Evolutionary conservation across 2,329 filamentous ascomycete genomes (phyloP).

Genomic region (Hymenoscyphus fraxineus): DNA sequence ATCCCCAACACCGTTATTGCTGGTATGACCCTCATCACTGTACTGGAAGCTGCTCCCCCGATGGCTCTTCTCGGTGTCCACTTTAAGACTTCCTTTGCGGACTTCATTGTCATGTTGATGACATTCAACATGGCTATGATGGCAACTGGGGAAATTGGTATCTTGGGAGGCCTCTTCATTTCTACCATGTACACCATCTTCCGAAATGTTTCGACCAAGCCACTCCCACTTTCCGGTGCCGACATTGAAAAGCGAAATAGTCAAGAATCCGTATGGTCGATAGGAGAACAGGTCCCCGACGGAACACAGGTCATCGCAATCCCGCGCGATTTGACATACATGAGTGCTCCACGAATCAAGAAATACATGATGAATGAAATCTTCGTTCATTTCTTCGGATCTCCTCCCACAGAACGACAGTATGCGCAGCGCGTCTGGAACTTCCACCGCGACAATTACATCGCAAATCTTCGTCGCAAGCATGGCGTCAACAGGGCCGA

Average conservation of each 20-base stretch:
- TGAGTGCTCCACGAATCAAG: slow-evolving; percentile 21
- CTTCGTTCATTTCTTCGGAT: slow-evolving; percentile 15
- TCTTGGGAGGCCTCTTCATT: slow-evolving; percentile 16
- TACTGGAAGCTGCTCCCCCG: slow-evolving; percentile 19
- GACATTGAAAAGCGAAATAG: slow-evolving; percentile 20
- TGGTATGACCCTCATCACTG: slow-evolving; percentile 48
- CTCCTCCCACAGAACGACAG: background rate
- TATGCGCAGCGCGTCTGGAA: slow-evolving; percentile 15
- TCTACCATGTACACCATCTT: slow-evolving; percentile 21
- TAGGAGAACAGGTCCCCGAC: slow-evolving; percentile 16
- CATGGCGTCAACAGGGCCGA: slow-evolving; percentile 14
- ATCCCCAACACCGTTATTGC: slow-evolving; percentile 61
- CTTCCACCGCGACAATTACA: slow-evolving; percentile 16
- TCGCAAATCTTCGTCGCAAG: slow-evolving; percentile 12
- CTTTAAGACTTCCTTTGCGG: slow-evolving; percentile 61
- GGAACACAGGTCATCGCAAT: slow-evolving; percentile 22
- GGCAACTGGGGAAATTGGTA: slow-evolving; percentile 54
- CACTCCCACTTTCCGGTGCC: slow-evolving; percentile 7
- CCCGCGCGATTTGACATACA: slow-evolving; percentile 18
- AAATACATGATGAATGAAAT: slow-evolving; percentile 19
- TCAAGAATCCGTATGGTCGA: slow-evolving; percentile 13
- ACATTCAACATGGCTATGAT: slow-evolving; percentile 63
- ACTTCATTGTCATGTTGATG: slow-evolving; percentile 61
- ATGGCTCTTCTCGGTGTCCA: slow-evolving; percentile 46
- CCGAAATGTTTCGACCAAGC: slow-evolving; percentile 21